A percentile compares a stretch with the other conserved stretches of the same genome.
Evolutionary conservation across 106 monocot genomes (phyloP).

Genomic region (Dactylorhiza incarnata): DNA sequence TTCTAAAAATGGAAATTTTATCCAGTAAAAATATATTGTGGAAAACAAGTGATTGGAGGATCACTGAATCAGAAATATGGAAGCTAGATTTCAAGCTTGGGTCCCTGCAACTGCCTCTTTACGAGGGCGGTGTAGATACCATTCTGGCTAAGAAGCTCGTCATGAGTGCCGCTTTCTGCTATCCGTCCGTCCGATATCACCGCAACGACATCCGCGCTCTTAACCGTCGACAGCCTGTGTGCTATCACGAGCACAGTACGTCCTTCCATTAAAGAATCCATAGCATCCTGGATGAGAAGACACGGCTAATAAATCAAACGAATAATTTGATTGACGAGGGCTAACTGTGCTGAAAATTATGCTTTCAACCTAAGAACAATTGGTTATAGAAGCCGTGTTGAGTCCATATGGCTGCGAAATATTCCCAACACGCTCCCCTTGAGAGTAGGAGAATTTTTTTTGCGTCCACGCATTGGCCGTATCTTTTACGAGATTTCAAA

Average conservation of each 20-base stretch:
- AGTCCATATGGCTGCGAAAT: too few species aligned
- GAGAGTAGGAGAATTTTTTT: too few species aligned
- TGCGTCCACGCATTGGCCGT: too few species aligned
- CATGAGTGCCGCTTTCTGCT: slow-evolving; percentile 85
- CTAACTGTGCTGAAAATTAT: not conserved
- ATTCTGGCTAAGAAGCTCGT: slow-evolving; percentile 59
- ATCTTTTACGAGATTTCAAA: too few species aligned
- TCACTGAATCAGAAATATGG: not conserved
- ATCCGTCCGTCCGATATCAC: slow-evolving; percentile 91
- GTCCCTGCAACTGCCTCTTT: slow-evolving; percentile 77
- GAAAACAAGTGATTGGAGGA: not conserved
- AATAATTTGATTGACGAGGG: not conserved
- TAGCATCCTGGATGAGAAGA: slow-evolving; percentile 59
- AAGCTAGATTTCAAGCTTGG: slow-evolving; percentile 28
- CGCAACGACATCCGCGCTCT: slow-evolving; percentile 81
- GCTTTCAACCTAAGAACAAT: too few species aligned
- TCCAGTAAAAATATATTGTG: too few species aligned
- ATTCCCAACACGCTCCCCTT: too few species aligned
- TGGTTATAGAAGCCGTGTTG: too few species aligned
- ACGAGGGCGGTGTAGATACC: slow-evolving; percentile 94
- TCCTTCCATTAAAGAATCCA: slow-evolving; percentile 98
- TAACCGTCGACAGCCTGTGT: slow-evolving; percentile 90
- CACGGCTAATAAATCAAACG: not conserved
- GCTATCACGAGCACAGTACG: slow-evolving; percentile 97
- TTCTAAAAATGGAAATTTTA: too few species aligned